Percentiles rank a stretch among this genome's conserved stretches.
phyloP scores from a whole-genome alignment of 1,284 basidiomycete genomes.

The Mycosarcoma maydis region DNA sequence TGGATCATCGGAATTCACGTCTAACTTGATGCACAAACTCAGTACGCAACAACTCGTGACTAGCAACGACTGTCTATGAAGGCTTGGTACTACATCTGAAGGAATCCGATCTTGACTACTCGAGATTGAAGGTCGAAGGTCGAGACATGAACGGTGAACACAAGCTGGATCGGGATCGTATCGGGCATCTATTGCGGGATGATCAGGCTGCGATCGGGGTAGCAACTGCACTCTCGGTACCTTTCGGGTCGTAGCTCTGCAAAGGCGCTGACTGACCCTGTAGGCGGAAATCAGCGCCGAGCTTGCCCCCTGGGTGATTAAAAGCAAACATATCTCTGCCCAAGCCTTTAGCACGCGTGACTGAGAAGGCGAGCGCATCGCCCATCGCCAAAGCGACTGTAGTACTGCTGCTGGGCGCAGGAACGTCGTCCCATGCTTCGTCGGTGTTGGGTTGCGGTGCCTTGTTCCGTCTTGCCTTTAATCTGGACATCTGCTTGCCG shows the following conservation, averaged over 20 bases:
- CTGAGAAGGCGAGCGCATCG: conserved; percentile 66
- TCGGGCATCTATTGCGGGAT: neutral
- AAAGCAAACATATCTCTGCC: conserved; percentile 57
- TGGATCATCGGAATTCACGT: no score
- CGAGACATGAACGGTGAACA: no score
- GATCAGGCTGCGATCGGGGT: conserved; percentile 35
- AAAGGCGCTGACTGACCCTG: conserved; percentile 23
- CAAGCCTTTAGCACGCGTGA: conserved; percentile 52
- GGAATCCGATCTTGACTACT: no score
- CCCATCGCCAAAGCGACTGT: conserved; percentile 68
- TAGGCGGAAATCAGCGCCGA: conserved; percentile 54
- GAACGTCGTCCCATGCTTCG: conserved; percentile 57
- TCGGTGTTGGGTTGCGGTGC: conserved; percentile 25
- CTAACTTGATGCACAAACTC: no score
- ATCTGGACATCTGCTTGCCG: conserved; percentile 1
- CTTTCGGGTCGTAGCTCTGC: conserved; percentile 17
- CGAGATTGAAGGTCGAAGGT: no score
- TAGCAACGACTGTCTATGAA: no score
- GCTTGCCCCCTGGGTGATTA: conserved; percentile 67
- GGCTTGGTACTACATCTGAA: no score
- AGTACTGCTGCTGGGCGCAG: conserved; percentile 67
- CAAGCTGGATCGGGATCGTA: no score
- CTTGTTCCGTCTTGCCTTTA: conserved; percentile 1
- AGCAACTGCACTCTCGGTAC: conserved; percentile 21
- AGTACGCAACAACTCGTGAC: no score